Conservation (phyloP, 495 filamentous ascomycete genomes). For the Penicillium desertorum region DNA sequence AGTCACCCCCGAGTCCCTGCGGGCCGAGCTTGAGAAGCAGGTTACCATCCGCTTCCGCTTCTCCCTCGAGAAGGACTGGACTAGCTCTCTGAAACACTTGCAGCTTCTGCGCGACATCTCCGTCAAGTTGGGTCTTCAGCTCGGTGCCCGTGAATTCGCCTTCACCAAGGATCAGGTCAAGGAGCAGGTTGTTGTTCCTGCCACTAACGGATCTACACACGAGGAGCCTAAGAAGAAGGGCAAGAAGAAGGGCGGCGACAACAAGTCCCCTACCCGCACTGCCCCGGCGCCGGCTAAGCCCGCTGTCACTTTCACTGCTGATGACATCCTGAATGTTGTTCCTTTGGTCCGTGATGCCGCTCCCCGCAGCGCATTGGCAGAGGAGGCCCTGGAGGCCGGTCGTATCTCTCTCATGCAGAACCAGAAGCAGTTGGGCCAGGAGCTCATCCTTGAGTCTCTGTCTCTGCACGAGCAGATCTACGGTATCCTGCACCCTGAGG, state of each 20-base stretch:
- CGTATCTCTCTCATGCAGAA: constrained; percentile 91
- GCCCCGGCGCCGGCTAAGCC: constrained; percentile 38
- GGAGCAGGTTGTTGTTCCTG: constrained; percentile 38
- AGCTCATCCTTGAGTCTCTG: constrained; percentile 90
- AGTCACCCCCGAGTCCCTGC: constrained; percentile 69
- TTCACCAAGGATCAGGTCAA: constrained; percentile 57
- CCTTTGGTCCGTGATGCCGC: constrained; percentile 92
- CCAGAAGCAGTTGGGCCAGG: constrained; percentile 93
- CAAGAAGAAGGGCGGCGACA: constrained; percentile 59
- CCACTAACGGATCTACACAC: constrained; percentile 37
- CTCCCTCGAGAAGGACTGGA: constrained; percentile 67
- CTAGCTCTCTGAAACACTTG: constrained; percentile 61
- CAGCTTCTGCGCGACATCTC: constrained; percentile 88
- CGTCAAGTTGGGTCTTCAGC: constrained; percentile 87
- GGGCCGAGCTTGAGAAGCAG: constrained; percentile 68
- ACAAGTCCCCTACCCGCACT: constrained; percentile 53
- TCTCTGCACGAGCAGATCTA: constrained; percentile 99
- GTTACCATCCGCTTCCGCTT: constrained; percentile 72
- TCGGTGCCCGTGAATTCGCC: constrained; percentile 76
- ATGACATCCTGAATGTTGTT: constrained; percentile 88
- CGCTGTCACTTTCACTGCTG: constrained; percentile 65
- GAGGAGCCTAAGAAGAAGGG: constrained; percentile 72
- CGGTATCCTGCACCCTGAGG: constrained; percentile 94
- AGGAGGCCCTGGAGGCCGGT: constrained; percentile 93
- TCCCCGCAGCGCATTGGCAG: constrained; percentile 82